These are phyloP conservation scores for Metschnikowia colocasiae DNA, from an alignment of 805 yeast species.

Conservation along the genomic window DNA sequence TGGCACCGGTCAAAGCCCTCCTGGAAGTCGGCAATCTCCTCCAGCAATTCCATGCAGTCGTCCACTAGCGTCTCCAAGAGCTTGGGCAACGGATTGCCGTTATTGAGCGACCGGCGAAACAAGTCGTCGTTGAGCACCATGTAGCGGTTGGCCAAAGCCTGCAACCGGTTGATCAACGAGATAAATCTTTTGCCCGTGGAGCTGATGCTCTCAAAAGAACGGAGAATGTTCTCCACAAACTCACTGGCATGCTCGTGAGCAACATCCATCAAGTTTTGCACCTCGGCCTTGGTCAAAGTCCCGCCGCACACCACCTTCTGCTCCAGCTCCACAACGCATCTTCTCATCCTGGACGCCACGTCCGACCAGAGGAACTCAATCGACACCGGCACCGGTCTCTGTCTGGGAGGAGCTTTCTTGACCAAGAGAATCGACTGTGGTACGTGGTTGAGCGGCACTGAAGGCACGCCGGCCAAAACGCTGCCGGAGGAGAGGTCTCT, in stretches of 20 bases:
- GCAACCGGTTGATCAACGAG: slow-evolving; percentile 10
- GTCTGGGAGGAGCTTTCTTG: background rate
- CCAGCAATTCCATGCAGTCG: slow-evolving; percentile 3
- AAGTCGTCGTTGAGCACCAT: slow-evolving; percentile 7
- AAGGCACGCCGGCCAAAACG: background rate
- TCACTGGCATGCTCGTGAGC: slow-evolving; percentile 7
- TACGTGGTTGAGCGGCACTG: background rate
- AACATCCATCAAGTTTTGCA: slow-evolving; percentile 2
- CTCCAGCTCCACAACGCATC: background rate
- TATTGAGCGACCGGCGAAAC: background rate
- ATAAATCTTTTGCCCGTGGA: slow-evolving; percentile 8
- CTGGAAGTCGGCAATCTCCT: slow-evolving; percentile 5
- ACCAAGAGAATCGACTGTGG: slow-evolving; percentile 1
- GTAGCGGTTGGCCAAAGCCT: slow-evolving; percentile 9
- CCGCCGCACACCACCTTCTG: background rate
- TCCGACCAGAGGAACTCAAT: background rate
- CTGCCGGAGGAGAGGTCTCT: background rate
- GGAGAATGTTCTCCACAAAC: slow-evolving; percentile 10
- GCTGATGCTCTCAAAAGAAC: slow-evolving; percentile 10
- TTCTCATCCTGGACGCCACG: background rate
- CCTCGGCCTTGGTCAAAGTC: background rate
- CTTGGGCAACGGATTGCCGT: background rate
- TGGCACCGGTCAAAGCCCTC: background rate
- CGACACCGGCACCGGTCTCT: background rate
- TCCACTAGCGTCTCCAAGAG: background rate